A percentile compares a stretch with the other conserved stretches of the same genome.
Evolutionary conservation across 2,329 filamentous ascomycete genomes (phyloP).

Genomic region (Thyridium curvatum): DNA sequence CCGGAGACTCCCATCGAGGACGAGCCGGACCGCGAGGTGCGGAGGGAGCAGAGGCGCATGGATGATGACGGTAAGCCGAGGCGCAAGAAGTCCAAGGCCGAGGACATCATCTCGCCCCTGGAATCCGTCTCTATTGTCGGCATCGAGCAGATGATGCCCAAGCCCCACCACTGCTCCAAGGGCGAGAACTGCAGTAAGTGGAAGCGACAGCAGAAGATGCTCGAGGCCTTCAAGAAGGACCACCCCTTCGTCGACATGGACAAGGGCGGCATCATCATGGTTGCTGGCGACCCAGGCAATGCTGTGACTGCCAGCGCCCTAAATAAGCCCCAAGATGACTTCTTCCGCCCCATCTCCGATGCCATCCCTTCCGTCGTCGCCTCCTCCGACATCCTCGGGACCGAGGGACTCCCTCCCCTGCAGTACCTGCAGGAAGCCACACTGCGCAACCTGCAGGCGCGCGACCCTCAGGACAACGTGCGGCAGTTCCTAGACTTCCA

Average conservation of each 20-base stretch:
- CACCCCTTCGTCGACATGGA: constrained; percentile 61
- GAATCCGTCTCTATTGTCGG: constrained; percentile 89
- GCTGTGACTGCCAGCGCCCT: constrained; percentile 55
- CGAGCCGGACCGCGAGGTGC: constrained; percentile 43
- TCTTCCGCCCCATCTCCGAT: constrained; percentile 64
- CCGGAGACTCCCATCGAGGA: constrained; percentile 58
- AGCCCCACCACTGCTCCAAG: constrained; percentile 77
- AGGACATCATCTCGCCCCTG: constrained; percentile 67
- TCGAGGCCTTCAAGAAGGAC: constrained; percentile 68
- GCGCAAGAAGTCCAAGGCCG: constrained; percentile 34
- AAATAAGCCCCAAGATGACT: constrained; percentile 40
- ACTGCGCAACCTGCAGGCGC: constrained; percentile 61
- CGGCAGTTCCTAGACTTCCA: constrained; percentile 88
- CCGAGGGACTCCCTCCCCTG: constrained; percentile 55
- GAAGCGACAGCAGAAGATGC: constrained; percentile 70
- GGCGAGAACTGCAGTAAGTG: constrained; percentile 81
- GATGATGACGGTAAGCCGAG: constrained; percentile 30
- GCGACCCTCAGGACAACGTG: constrained; percentile 89
- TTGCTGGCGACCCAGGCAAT: constrained; percentile 75
- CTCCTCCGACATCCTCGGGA: constrained; percentile 84
- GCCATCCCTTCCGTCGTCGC: constrained; percentile 77
- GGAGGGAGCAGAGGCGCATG: constrained; percentile 29
- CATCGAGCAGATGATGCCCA: constrained; percentile 83
- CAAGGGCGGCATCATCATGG: constrained; percentile 62
- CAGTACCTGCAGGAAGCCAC: constrained; percentile 67